Conservation (phyloP, 1,284 basidiomycete species). For the Pterula multifida region DNA sequence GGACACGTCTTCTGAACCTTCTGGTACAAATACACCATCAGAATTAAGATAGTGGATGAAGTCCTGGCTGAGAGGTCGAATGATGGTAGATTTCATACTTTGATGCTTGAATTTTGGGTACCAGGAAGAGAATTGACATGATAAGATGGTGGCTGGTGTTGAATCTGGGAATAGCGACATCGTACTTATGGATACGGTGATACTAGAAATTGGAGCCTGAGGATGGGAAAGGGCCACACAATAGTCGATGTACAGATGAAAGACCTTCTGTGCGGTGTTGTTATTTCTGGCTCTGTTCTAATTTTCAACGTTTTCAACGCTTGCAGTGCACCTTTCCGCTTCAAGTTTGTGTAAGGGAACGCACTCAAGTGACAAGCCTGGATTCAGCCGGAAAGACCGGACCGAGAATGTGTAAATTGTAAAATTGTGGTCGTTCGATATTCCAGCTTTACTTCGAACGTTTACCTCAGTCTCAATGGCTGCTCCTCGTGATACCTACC, state of each 20-base stretch:
- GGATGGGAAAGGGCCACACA: too few relatives aligned
- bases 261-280: too few relatives aligned
- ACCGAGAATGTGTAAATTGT: background rate
- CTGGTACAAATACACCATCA: conserved; percentile 74
- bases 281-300: too few relatives aligned
- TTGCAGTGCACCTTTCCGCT: too few relatives aligned
- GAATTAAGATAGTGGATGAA: conserved; percentile 69
- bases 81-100: conserved; percentile 70
- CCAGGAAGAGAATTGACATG: conserved; percentile 85
- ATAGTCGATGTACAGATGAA: too few relatives aligned
- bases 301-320: too few relatives aligned
- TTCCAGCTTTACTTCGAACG: background rate
- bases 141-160: conserved; percentile 42
- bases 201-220: too few relatives aligned
- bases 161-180: conserved; percentile 38
- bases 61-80: conserved; percentile 54
- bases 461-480: background rate
- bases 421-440: background rate
- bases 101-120: conserved; percentile 62
- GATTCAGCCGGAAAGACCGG: too few relatives aligned
- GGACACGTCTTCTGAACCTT: conserved; percentile 68
- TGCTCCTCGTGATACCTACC: conserved; percentile 37
- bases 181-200: too few relatives aligned
- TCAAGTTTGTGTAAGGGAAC: too few relatives aligned
- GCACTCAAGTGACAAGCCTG: too few relatives aligned